These are phyloP conservation scores for Cutaneotrichosporon mucoides DNA, from an alignment of 1,284 basidiomycete genomes.

Conservation along the genomic window DNA sequence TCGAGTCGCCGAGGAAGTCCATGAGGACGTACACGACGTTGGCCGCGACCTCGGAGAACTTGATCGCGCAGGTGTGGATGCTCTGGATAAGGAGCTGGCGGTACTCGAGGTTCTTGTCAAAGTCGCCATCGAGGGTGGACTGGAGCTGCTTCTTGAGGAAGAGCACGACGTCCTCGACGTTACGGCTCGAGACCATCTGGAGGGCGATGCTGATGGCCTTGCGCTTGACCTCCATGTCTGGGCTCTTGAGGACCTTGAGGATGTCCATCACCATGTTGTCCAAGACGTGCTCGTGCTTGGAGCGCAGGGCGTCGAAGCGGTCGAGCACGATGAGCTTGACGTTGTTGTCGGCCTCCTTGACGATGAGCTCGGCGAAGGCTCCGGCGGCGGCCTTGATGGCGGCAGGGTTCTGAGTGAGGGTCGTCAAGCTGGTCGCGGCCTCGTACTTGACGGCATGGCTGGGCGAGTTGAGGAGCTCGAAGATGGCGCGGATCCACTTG, in stretches of 20 bases:
- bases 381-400: slow-evolving; percentile 93
- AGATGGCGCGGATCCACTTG: slow-evolving; percentile 89
- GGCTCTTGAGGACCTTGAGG: slow-evolving; percentile 70
- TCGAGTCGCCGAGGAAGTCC: slow-evolving; percentile 97
- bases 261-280: slow-evolving; percentile 95
- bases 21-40: slow-evolving; percentile 95
- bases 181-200: slow-evolving; percentile 89
- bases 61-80: slow-evolving; percentile 94
- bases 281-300: slow-evolving; percentile 85
- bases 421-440: slow-evolving; percentile 90
- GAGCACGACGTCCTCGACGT: slow-evolving; percentile 95
- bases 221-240: slow-evolving; percentile 93
- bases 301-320: slow-evolving; percentile 76
- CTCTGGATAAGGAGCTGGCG: slow-evolving; percentile 95
- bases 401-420: slow-evolving; percentile 90
- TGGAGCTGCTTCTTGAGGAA: slow-evolving; percentile 98
- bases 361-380: slow-evolving; percentile 81
- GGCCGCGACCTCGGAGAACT: slow-evolving; percentile 96
- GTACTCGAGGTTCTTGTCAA: slow-evolving; percentile 78
- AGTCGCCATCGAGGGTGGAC: slow-evolving; percentile 81
- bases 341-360: slow-evolving; percentile 98
- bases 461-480: slow-evolving; percentile 85
- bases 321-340: slow-evolving; percentile 98
- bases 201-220: slow-evolving; percentile 88
- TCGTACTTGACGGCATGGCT: slow-evolving; percentile 98